Evolutionary conservation across 768 basidiomycete species (phyloP), one percentile per base, ranked within the genome.

Genomic region (Suillus cothurnatus): DNA sequence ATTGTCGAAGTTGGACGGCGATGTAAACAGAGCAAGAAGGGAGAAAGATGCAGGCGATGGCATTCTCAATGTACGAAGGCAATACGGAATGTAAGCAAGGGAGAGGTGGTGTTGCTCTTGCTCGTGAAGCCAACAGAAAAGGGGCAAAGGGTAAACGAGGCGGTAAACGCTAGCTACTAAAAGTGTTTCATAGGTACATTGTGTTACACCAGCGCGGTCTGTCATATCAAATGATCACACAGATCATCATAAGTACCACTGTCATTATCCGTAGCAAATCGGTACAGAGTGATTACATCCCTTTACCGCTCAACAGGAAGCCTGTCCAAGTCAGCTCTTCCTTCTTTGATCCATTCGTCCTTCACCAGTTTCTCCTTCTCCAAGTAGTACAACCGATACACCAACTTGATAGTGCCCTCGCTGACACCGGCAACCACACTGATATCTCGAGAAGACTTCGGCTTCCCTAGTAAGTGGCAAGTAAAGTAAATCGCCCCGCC

Each of bases 401-500:
- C 92, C 77, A 95, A 78, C 79, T 93, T 93, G 74, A 98, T 95
- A 59, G 97, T 99, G 60, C 93, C 90, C 75, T 99, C 97, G 74
- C 94, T 95, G 23, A 98, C 95, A 12, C 95, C 95, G 4, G 94
- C 96, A 14, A 98, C 94, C 19, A 83, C 81, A 67, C 92, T 92
- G 72, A 99, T 95, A 72, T 98, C 94, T 78, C 88, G 88, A 57
- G 91, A 84, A 28, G 88, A 84, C 78, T 93, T 94, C 32, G 80
- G 71, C 71, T 88, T 86, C 61, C 90, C 93, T 71, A 96, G 82
- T 50, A 98, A 74, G 69, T 90, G 84, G 72, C 92, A 93, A 36
- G 93, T 93, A 79, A 99, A 98, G 80, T 92, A 95, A 66, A 99
- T 95, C 23, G 94, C 93, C 47, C 94, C 95, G 49, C 94, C 94